These are phyloP conservation scores for Silene latifolia DNA, from an alignment of 148 eudicot species.

Conservation along the genomic window DNA sequence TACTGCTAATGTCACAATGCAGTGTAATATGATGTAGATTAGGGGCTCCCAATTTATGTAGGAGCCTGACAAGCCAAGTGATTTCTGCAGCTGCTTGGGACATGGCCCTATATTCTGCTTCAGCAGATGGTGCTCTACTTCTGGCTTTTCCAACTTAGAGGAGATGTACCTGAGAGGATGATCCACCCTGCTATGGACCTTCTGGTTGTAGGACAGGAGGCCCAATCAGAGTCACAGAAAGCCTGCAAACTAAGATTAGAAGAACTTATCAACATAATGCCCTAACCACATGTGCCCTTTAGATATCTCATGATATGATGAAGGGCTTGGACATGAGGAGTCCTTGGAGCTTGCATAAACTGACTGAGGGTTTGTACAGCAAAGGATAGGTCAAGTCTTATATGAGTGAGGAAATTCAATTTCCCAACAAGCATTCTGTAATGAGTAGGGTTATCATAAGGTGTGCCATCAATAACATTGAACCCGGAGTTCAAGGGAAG, in stretches of 20 bases:
- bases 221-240: slow-evolving; percentile 1
- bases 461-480: too few relatives aligned
- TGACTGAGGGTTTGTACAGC: neutral
- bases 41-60: neutral
- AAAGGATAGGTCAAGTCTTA: neutral
- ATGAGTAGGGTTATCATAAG: too few relatives aligned
- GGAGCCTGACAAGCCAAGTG: neutral
- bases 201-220: neutral
- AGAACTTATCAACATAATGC: neutral
- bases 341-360: neutral
- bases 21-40: neutral
- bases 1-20: neutral
- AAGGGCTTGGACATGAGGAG: neutral
- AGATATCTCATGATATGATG: neutral
- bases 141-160: too few relatives aligned
- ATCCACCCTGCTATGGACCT: neutral
- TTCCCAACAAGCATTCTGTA: too few relatives aligned
- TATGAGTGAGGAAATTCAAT: too few relatives aligned
- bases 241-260: neutral
- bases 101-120: too few relatives aligned
- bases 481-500: too few relatives aligned
- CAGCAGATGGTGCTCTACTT: too few relatives aligned
- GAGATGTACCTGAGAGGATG: neutral
- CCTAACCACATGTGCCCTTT: neutral
- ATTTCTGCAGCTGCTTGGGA: neutral